phyloP scores from a whole-genome alignment of 2,329 filamentous ascomycete genomes.

The Penicillium sp. region DNA sequence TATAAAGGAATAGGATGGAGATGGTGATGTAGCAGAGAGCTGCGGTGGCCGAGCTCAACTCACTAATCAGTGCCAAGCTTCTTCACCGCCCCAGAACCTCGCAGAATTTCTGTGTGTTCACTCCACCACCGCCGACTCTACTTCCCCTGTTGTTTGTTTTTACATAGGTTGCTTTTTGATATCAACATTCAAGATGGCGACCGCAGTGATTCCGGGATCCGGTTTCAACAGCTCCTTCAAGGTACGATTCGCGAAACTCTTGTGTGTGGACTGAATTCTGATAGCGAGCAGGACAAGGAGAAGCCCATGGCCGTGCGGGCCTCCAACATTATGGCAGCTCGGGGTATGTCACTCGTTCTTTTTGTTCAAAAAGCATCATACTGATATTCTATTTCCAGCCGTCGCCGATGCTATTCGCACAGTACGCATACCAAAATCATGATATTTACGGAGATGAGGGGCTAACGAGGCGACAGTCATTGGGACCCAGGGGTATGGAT shows the following conservation, averaged over 20 bases:
- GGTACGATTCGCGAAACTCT: constrained; percentile 42
- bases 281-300: constrained; percentile 71
- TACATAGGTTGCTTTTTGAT: constrained; percentile 27
- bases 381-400: constrained; percentile 56
- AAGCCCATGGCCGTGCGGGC: constrained; percentile 97
- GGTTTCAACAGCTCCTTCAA: constrained; percentile 67
- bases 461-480: constrained; percentile 57
- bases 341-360: constrained; percentile 61
- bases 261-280: constrained; percentile 38
- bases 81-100: constrained; percentile 41
- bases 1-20: constrained; percentile 19
- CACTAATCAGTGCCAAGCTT: constrained; percentile 43
- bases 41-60: constrained; percentile 36
- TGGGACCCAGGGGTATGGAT: constrained; percentile 96
- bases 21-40: constrained; percentile 34
- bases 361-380: background rate
- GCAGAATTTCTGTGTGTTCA: constrained; percentile 39
- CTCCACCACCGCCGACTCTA: constrained; percentile 25
- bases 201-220: constrained; percentile 48
- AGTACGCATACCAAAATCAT: constrained; percentile 41
- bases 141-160: constrained; percentile 22
- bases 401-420: constrained; percentile 97
- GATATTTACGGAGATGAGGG: constrained; percentile 32
- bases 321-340: constrained; percentile 93
- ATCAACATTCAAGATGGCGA: constrained; percentile 49